A percentile compares a stretch with the other conserved stretches of the same genome.
Conservation (phyloP, 2,329 filamentous ascomycete genomes). For the Dendrostoma leiphaemia region DNA sequence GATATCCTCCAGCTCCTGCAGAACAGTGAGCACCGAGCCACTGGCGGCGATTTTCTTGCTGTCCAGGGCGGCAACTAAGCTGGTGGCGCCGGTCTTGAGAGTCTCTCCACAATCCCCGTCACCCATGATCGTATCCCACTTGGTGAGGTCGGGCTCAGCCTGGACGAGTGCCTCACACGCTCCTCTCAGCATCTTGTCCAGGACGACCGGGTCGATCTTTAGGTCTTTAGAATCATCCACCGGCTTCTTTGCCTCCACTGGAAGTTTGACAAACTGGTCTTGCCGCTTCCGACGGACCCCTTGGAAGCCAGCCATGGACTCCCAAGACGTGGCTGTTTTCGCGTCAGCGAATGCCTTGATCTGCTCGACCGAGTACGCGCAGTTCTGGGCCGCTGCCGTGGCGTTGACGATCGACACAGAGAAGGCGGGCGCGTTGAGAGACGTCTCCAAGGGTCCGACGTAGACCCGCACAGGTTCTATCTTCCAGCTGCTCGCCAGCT, state of each 20-base stretch:
- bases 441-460: constrained; percentile 67
- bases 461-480: constrained; percentile 54
- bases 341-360: constrained; percentile 65
- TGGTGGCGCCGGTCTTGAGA: constrained; percentile 50
- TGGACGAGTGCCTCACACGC: constrained; percentile 52
- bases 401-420: constrained; percentile 65
- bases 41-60: constrained; percentile 31
- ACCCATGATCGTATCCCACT: constrained; percentile 22
- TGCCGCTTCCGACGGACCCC: constrained; percentile 36
- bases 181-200: constrained; percentile 54
- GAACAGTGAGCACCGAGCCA: constrained; percentile 46
- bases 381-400: constrained; percentile 43
- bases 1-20: constrained; percentile 51
- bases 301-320: constrained; percentile 49
- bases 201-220: constrained; percentile 47
- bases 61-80: constrained; percentile 46
- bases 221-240: constrained; percentile 41
- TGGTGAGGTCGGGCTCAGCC: constrained; percentile 62
- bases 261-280: constrained; percentile 42
- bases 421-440: constrained; percentile 69
- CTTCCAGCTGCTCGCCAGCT: constrained; percentile 45
- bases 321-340: constrained; percentile 57
- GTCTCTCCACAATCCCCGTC: constrained; percentile 67
- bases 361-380: constrained; percentile 45
- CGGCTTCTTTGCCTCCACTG: constrained; percentile 31